Base-by-base conservation (phyloP, 768 basidiomycete species). In the Panaeolus papilionaceus region DNA sequence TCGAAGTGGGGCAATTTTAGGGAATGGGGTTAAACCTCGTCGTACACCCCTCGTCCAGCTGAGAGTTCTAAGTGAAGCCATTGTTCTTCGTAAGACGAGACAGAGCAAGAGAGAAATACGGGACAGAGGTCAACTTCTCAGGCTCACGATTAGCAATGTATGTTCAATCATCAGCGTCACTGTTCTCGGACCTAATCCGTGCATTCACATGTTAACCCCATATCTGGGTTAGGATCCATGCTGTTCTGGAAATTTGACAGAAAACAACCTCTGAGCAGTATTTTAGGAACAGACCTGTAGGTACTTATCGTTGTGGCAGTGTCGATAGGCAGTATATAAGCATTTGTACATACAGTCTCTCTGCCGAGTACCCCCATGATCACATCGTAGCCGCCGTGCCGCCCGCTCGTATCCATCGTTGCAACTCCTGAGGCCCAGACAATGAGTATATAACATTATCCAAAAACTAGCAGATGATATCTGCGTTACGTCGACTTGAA, bases 191-290 rank as follows among this genome's bases (percentile, higher is more conserved):
- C 26, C 54, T 58, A 58, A 58, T 58, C 54, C 54, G 54, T 58
- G 54, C 54, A 58, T 14, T 16, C 54, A 58, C 33, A 38, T 40
- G 23, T 63, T 62, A 68, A 72, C 74, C 72, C 38, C 39, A 38
- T 3, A 62, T 12, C 37, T 62, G n/a, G 54, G 37, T 39, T 44
- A 58, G 54, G 54, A 58, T 37, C 54, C 45, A 33, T 33, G 33
- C 33, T 33, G 33, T 5, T 33, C 33, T 33, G 33, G 33, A 33
- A 33, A 33, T 33, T 33, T 5, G 5, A 33, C 33, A 23, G 33
- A 33, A 33, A 33, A 33, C 33, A 33, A 33, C 5, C 3, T 33
- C 33, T 33, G 33, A 33, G 33, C 33, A 33, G 33, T 33, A 33
- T 33, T 33, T 33, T 33, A 33, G 33, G 3, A 33, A 33, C 33